Conservation (phyloP, 208 protist species). For the Wallacemonas rigidus region DNA sequence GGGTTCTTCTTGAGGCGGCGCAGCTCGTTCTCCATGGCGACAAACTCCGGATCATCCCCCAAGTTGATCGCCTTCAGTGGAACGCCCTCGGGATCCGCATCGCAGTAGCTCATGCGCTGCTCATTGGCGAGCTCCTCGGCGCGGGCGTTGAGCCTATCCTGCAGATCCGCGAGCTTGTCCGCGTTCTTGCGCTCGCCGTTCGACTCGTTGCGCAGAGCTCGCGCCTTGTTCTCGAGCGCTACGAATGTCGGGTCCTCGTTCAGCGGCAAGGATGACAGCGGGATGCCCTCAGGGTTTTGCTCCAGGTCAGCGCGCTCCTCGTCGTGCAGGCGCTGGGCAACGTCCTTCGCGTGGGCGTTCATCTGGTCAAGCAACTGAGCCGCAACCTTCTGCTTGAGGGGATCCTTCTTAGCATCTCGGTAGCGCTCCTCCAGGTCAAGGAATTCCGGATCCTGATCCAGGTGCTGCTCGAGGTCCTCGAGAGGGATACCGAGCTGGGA, state of each 20-base stretch:
- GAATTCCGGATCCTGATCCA: constrained; percentile 67
- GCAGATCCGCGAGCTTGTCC: constrained; percentile 40
- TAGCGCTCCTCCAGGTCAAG: constrained; percentile 75
- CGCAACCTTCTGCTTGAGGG: constrained; percentile 46
- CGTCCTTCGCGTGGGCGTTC: constrained; percentile 69
- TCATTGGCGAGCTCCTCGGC: constrained; percentile 62
- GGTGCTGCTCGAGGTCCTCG: constrained; percentile 36
- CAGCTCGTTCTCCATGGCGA: constrained; percentile 52
- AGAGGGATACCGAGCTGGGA: constrained; percentile 61
- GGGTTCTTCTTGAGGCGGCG: constrained; percentile 65
- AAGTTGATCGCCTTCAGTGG: constrained; percentile 61
- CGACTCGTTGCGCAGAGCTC: constrained; percentile 42
- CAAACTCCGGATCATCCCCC: constrained; percentile 61
- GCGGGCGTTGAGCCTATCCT: constrained; percentile 59
- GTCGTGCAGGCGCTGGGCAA: constrained; percentile 64
- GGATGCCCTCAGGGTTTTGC: constrained; percentile 63
- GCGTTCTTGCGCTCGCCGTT: constrained; percentile 43
- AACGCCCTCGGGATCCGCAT: constrained; percentile 42
- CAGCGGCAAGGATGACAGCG: constrained; percentile 56
- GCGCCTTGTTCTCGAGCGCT: constrained; percentile 63
- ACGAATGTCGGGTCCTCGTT: constrained; percentile 69
- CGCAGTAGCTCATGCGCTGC: constrained; percentile 54
- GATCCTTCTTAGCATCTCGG: constrained; percentile 54
- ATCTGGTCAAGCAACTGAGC: constrained; percentile 69
- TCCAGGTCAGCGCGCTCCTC: constrained; percentile 42